Percentiles rank a stretch among this genome's conserved stretches.
phyloP scores from a whole-genome alignment of 768 basidiomycete genomes.

The Mycena polygramma region DNA sequence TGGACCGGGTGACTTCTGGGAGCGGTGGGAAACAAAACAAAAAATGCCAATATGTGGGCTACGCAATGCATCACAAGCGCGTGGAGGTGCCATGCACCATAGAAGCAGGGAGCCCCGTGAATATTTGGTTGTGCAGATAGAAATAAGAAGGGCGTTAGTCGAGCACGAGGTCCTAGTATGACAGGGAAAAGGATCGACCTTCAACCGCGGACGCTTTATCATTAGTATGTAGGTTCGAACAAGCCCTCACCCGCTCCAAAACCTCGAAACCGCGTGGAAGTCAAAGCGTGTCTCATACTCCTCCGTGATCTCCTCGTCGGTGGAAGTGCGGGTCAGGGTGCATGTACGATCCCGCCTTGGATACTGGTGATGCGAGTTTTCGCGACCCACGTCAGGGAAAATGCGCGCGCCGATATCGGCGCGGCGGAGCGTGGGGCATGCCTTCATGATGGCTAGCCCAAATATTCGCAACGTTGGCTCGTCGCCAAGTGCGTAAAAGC shows the following conservation, averaged over 20 bases:
- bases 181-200: no score
- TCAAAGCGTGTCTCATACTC: constrained; percentile 6
- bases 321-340: constrained; percentile 11
- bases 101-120: no score
- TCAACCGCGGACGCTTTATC: no score
- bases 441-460: constrained; percentile 13
- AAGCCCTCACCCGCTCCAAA: constrained; percentile 1
- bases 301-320: not conserved
- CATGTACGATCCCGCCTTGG: constrained; percentile 3
- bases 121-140: no score
- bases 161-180: no score
- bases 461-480: constrained; percentile 4
- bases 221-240: no score
- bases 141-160: no score
- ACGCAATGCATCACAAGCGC: no score
- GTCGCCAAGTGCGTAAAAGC: constrained; percentile 5
- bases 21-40: no score
- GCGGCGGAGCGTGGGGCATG: constrained; percentile 18
- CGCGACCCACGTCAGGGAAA: not conserved
- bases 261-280: constrained; percentile 16
- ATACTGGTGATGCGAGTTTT: not conserved
- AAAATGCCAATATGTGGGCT: no score
- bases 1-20: no score
- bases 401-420: constrained; percentile 15
- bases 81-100: no score